Conservation (phyloP, 495 filamentous ascomycete genomes). For the Podospora pseudocomata region DNA sequence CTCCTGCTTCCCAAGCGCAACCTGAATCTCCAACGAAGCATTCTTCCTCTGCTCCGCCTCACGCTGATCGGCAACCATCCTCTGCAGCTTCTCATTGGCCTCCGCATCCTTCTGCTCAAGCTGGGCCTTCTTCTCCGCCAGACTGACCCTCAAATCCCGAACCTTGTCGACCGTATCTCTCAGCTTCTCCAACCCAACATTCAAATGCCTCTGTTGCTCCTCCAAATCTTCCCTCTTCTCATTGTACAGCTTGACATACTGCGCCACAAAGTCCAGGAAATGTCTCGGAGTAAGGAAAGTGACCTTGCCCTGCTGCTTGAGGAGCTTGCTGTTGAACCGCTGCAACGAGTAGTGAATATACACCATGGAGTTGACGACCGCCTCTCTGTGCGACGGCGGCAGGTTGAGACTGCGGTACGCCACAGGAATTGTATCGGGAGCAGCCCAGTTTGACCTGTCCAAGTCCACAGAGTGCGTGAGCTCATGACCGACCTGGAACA, state of each 20-base stretch:
- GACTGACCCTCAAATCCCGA: conserved; percentile 78
- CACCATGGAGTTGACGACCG: conserved; percentile 96
- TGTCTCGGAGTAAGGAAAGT: conserved; percentile 95
- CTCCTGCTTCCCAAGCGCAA: conserved; percentile 83
- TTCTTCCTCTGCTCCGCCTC: conserved; percentile 91
- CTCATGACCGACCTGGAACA: conserved; percentile 96
- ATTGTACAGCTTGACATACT: conserved; percentile 95
- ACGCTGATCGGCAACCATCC: conserved; percentile 93
- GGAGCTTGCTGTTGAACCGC: conserved; percentile 80
- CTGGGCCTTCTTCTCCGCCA: conserved; percentile 90
- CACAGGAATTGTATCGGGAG: conserved; percentile 89
- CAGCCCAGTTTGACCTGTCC: conserved; percentile 74
- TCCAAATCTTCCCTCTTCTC: conserved; percentile 98
- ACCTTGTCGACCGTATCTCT: conserved; percentile 98
- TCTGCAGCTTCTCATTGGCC: conserved; percentile 93
- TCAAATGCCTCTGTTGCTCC: conserved; percentile 96
- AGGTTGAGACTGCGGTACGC: conserved; percentile 81
- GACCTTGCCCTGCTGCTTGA: conserved; percentile 82
- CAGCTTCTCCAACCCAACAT: conserved; percentile 97
- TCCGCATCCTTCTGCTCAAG: conserved; percentile 90
- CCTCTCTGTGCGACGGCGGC: conserved; percentile 83
- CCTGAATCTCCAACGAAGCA: conserved; percentile 82
- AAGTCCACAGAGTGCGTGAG: conserved; percentile 93
- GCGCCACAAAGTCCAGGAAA: conserved; percentile 96
- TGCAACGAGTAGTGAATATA: conserved; percentile 95